Percentiles rank a stretch among this genome's conserved stretches.
phyloP scores from a whole-genome alignment of 306 rosid genomes.

The Cotoneaster glaucophyllus region DNA sequence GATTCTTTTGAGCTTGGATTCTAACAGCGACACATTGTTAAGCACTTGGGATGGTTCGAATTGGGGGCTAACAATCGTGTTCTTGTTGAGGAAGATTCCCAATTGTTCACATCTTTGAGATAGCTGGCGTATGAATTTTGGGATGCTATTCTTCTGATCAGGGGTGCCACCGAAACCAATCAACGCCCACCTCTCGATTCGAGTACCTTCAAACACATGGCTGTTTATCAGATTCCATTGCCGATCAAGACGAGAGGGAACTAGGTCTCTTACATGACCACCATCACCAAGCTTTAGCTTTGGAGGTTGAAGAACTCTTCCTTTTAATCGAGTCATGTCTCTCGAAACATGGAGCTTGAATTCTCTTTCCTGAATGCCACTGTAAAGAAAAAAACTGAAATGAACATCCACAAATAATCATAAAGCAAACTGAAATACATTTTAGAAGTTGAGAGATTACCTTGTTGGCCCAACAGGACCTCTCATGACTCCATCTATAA shows the following conservation, averaged over 20 bases:
- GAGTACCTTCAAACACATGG: constrained; percentile 85
- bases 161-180: constrained; percentile 83
- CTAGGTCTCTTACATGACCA: constrained; percentile 67
- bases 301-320: constrained; percentile 93
- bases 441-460: constrained; percentile 23
- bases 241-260: constrained; percentile 80
- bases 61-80: constrained; percentile 62
- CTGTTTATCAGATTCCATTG: constrained; percentile 91
- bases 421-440: background rate
- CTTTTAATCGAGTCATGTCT: constrained; percentile 80
- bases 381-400: constrained; percentile 27
- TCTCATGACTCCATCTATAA: constrained; percentile 78
- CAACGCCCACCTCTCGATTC: constrained; percentile 82
- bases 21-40: constrained; percentile 68
- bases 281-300: constrained; percentile 90
- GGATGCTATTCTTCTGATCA: constrained; percentile 68
- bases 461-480: constrained; percentile 83
- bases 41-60: constrained; percentile 80
- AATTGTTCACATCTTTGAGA: constrained; percentile 77
- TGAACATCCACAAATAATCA: background rate
- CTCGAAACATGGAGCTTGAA: constrained; percentile 75
- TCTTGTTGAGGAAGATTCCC: constrained; percentile 77
- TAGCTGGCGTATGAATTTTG: constrained; percentile 70
- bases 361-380: constrained; percentile 77
- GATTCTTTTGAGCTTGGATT: constrained; percentile 73